These are phyloP conservation scores for Protomyces pachydermus DNA, from an alignment of 1,139 yeast species.

Conservation along the genomic window DNA sequence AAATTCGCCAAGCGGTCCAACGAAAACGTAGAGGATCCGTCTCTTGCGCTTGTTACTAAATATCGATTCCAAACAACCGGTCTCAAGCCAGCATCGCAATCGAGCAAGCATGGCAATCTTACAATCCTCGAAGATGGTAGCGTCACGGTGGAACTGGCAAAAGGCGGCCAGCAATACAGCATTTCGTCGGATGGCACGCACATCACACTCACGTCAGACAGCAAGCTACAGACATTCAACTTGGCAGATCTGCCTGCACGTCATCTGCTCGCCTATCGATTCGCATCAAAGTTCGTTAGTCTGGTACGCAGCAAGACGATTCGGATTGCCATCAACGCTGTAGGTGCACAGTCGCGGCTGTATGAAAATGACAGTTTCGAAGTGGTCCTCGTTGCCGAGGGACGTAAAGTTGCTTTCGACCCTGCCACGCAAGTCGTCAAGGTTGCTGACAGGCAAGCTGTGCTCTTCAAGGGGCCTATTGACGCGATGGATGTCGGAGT, in stretches of 20 bases:
- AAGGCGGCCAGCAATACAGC: slow-evolving; percentile 3
- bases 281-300: slow-evolving; percentile 26
- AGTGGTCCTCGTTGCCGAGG: slow-evolving; percentile 8
- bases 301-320: slow-evolving; percentile 25
- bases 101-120: slow-evolving; percentile 16
- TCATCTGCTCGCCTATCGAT: slow-evolving; percentile 27
- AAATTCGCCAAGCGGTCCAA: neutral
- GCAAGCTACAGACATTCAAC: neutral
- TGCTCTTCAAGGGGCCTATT: slow-evolving; percentile 14
- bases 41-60: slow-evolving; percentile 1
- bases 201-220: neutral
- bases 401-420: slow-evolving; percentile 9
- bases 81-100: slow-evolving; percentile 11
- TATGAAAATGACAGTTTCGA: slow-evolving; percentile 18
- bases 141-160: slow-evolving; percentile 1
- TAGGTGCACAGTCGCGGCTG: slow-evolving; percentile 6
- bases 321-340: slow-evolving; percentile 16
- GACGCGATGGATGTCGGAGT: neutral
- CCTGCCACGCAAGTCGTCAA: neutral
- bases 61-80: slow-evolving; percentile 16
- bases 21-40: neutral
- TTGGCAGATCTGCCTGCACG: slow-evolving; percentile 28
- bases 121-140: slow-evolving; percentile 8
- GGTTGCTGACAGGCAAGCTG: slow-evolving; percentile 13
- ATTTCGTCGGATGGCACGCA: slow-evolving; percentile 6